Evolutionary conservation across 2,329 filamentous ascomycete species (phyloP), one percentile per base, ranked within the genome.

Genomic region (Colletotrichum australisinense): DNA sequence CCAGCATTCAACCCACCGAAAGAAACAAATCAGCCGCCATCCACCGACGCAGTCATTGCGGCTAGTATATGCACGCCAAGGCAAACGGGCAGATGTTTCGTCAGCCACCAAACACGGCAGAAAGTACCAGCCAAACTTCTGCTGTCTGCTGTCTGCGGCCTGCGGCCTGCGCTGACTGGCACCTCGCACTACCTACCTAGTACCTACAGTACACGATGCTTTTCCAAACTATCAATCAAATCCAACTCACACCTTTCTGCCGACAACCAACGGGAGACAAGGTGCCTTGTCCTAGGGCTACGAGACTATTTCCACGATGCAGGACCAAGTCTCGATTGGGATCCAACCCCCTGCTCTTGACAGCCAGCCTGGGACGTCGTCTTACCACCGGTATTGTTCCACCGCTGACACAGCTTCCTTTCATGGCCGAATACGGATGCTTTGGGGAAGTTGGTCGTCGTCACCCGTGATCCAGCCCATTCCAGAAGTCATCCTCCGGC

Each of bases 301-400:
- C 32, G 65, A 58, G 32, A 73, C 71, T 66, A 73, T 73, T 65
- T 49, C 28, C 63, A 71, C 70, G 59, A 67, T 73, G 71, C 71
- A 73, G 67, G 55, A 56, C 38, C 60, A 49, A 70, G 60, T 65
- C 71, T 66, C 71, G 30, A 71, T 73, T 49, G 55, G 67, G 67
- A 32, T 57, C 49, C 56, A n/a, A 69, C 62, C 67, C 71, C 70
- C 67, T 73, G 67, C 62, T 52, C 16, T 7, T 58, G 58, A 53
- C 58, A 69, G 16, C 26, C 66, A 64, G 55, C 26, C 52, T 72
- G 58, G 58, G 58, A 69, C 38, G 26, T 28, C 28, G 30, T 60
- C 68, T 67, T 58, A 49, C 42, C 42, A 49, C 42, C 42, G 3
- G 42, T n/a, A n/a, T 35, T 56, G 22, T 64, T n/a, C 46, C 35